Conservation (phyloP, 192 early-diverging fungal species). For the Radiomyces spectabilis region DNA sequence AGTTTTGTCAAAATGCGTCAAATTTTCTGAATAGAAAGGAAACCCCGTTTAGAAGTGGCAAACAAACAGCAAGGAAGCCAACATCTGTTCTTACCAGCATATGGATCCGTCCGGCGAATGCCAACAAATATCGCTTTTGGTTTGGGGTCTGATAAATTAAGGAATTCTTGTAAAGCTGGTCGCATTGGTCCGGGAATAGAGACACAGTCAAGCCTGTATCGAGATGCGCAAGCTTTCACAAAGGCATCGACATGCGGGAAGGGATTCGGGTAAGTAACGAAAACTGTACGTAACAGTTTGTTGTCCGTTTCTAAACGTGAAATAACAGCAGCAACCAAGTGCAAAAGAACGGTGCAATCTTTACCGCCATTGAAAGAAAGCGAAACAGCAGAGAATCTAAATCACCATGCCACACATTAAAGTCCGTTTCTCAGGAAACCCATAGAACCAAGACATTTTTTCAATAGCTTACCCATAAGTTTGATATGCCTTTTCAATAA, state of each 20-base stretch:
- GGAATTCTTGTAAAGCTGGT: conserved; percentile 65
- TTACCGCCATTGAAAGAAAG: conserved; percentile 96
- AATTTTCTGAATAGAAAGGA: conserved; percentile 19
- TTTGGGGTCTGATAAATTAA: conserved; percentile 33
- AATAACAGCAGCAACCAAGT: conserved; percentile 66
- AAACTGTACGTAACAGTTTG: conserved; percentile 38
- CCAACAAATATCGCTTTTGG: conserved; percentile 81
- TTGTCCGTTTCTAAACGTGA: neutral
- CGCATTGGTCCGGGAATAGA: conserved; percentile 70
- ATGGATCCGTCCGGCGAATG: conserved; percentile 65
- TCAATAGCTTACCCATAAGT: conserved; percentile 45
- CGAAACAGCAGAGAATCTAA: conserved; percentile 55
- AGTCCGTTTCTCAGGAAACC: neutral
- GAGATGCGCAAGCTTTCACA: conserved; percentile 61
- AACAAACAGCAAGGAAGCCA: neutral
- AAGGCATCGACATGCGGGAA: conserved; percentile 88
- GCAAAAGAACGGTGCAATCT: conserved; percentile 91
- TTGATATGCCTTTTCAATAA: conserved; percentile 46
- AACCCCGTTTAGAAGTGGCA: no score
- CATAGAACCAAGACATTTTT: neutral
- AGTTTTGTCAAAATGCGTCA: conserved; percentile 61
- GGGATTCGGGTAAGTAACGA: conserved; percentile 67
- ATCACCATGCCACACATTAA: neutral
- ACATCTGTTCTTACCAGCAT: conserved; percentile 47
- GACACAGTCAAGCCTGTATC: conserved; percentile 65